Base-by-base conservation (phyloP, 805 yeast species). In the Suhomyces sp. region DNA sequence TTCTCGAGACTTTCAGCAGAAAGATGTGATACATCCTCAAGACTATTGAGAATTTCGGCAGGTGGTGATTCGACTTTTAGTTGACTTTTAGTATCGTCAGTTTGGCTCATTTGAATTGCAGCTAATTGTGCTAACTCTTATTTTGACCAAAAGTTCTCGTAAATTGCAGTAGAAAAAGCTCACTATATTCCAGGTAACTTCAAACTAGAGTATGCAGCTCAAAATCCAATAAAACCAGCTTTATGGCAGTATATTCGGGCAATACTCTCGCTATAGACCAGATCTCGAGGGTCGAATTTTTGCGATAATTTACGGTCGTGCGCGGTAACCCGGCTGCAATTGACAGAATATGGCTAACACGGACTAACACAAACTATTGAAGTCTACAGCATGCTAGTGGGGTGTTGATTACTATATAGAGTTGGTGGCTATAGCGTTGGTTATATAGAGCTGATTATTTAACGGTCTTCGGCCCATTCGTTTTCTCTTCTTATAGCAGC, bases 381-480 rank as follows among this genome's bases (percentile, higher is more conserved):
- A 19, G 19, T 19, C 19, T 19, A 19, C 19, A 19, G 19, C 19
- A 19, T 19, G 3, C 19, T 24, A 24, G 26, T 24, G 26, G 5
- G 7, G 26, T 24, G 26, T 24, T 24, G 3, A 29, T 13, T 31
- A 31, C 35, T 31, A 31, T 6, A 31, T 36, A 15, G 19, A 19
- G 19, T 3, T 19, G 19, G n/a, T n/a, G n/a, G n/a, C n/a, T n/a
- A n/a, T 10, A 36, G 10, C 5, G 41, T 5, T 36, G 10, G 40
- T 3, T 9, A 13, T 36, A n/a, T 36, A 15, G 19, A 19, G 19
- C 19, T 19, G 19, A 19, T 19, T 17, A 12, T 31, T 31, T 31
- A 86, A 68, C 93, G 87, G 65, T 87, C 93, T 65, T 87, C 94
- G 23, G 96, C 96, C 96, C 96, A 88, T 69, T 88, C 96, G 64